A percentile compares a stretch with the other conserved stretches of the same genome.
phyloP scores from a whole-genome alignment of 345 rosid genomes.

The Trapa incisa region DNA sequence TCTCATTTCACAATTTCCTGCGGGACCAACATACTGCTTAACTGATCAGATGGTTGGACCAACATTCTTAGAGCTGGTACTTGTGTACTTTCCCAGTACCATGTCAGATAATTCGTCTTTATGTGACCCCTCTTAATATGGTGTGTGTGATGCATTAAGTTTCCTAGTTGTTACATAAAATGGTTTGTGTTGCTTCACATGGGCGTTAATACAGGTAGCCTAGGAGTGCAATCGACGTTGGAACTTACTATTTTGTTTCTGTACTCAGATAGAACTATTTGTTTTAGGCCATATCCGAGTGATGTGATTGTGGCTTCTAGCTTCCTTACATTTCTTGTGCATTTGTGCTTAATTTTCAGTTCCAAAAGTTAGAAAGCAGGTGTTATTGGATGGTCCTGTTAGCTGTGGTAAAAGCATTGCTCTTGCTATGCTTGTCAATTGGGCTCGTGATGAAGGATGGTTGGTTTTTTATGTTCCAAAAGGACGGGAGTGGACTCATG shows the following conservation, averaged over 20 bases:
- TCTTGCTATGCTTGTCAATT: constrained; percentile 88
- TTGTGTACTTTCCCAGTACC: not conserved
- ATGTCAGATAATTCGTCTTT: not conserved
- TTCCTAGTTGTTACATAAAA: not conserved
- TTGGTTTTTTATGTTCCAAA: constrained; percentile 78
- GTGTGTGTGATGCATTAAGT: not conserved
- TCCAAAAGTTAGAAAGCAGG: constrained; percentile 54
- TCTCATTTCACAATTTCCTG: not conserved
- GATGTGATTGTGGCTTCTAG: not conserved
- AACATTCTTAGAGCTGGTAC: not conserved
- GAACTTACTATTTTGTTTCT: not conserved
- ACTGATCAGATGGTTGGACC: not conserved
- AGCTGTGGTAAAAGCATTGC: constrained; percentile 89
- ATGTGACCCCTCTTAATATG: not conserved
- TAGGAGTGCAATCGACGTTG: not conserved
- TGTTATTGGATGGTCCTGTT: constrained; percentile 88
- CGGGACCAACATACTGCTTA: not conserved
- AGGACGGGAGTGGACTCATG: constrained; percentile 87
- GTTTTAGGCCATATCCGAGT: not conserved
- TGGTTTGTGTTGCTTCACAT: not conserved
- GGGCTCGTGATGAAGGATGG: constrained; percentile 99
- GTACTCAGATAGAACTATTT: not conserved
- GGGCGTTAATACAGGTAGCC: not conserved
- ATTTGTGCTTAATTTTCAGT: constrained; percentile 20
- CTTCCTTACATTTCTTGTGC: not conserved